Evolutionary conservation across 192 early-diverging fungal species (phyloP), one percentile per base, ranked within the genome.

Genomic region (Coemansia sp.): DNA sequence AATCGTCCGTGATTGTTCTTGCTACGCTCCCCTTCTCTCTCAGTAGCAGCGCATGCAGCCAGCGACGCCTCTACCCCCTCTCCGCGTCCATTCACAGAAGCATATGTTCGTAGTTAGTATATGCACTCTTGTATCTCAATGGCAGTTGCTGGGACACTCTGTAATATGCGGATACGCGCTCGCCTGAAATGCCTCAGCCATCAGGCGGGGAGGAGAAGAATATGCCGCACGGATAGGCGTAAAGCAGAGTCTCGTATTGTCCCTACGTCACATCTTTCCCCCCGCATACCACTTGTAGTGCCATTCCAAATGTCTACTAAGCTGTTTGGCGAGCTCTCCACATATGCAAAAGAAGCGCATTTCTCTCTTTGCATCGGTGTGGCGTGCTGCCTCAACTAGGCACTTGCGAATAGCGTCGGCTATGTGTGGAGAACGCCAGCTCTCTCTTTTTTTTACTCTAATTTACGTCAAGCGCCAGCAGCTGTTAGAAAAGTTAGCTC

Each of bases 371-470:
- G 20, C 9, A 6, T 20, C 61, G 22, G 61, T 34, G 36, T 62
- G 61, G 61, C 61, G 29, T 62, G 61, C 61, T 40, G 61, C 61
- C 10, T 62, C 33, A 36, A 62, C 38, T 16, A 38, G 39, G 38
- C 61, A 62, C 61, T 62, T 41, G 61, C 61, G 1, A 62, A 62
- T 62, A 62, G 61, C 20, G 20, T 41, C 61, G 22, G 61, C 61
- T 41, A 38, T 62, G 61, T 40, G 61, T 62, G 61, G 61, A 62
- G 61, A 62, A 41, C 61, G 61, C 61, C 61, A 40, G 38, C 11
- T 18, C 61, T 36, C 61, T 16, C 1, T 36, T 36, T 27, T 40
- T 39, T 22, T 41, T 39, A n/a, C 11, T 11, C 61, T 36, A 20
- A 3, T 62, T 38, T 62, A 62, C 34, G 39, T 41, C 61, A 40